Percentiles rank a stretch among this genome's conserved stretches.
Conservation (phyloP, 345 rosid species). For the Heritiera littoralis region DNA sequence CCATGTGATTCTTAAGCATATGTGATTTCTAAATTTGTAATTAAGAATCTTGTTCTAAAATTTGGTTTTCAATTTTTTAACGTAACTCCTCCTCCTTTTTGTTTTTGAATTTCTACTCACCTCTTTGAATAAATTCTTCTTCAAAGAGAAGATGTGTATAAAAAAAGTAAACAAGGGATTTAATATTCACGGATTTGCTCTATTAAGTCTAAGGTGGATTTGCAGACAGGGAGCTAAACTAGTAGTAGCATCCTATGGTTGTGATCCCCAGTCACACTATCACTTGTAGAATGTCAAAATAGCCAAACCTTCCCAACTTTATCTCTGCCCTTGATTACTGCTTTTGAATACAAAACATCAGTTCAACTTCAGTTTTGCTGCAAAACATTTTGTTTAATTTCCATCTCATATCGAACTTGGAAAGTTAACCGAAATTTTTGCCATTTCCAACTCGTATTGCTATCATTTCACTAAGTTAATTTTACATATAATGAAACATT, state of each 20-base stretch:
- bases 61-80: too few relatives aligned
- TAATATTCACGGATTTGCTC: background rate
- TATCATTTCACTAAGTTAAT: background rate
- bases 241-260: background rate
- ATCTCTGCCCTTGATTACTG: background rate
- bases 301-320: background rate
- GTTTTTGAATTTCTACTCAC: background rate
- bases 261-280: background rate
- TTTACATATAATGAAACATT: background rate
- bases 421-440: background rate
- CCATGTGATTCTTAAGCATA: too few relatives aligned
- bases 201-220: background rate
- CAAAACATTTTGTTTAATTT: background rate
- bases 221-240: background rate
- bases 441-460: background rate
- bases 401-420: background rate
- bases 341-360: background rate
- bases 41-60: too few relatives aligned
- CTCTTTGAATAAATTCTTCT: background rate
- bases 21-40: too few relatives aligned
- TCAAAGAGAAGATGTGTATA: background rate
- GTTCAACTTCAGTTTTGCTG: background rate
- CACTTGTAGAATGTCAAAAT: background rate
- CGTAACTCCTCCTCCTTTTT: background rate
- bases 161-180: background rate